Evolutionary conservation across 257 asterid genomes (phyloP), one percentile per base, ranked within the genome.

Genomic region (Cruciata laevipes): DNA sequence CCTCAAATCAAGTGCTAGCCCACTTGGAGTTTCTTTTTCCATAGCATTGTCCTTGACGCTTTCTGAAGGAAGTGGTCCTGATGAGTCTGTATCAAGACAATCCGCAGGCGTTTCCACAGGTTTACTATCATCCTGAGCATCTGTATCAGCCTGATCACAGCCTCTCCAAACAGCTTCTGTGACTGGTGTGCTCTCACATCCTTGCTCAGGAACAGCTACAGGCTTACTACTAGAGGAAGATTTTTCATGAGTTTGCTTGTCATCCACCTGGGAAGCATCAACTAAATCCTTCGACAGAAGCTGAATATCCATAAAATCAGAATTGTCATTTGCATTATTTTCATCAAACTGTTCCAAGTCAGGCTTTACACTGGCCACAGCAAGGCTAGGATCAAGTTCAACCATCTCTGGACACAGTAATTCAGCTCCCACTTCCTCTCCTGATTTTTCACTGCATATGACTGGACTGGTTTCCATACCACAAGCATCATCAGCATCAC

Each of bases 401-500:
- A 69, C 63, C 70, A 49, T 42, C 57, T 79, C 81, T 24, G 70
- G 64, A 59, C 84, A 76, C 24, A 61, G 77, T 18, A 72, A 66
- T 69, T 78, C 82, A 40, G 73, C 84, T 63, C 69, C 86, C 75
- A 73, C 71, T 85, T 70, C 72, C 65, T 74, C 69, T 42, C 74
- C 82, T 16, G 90, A 81, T 75, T 77, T 77, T 61, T 72, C 85
- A 52, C 74, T 75, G 76, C 82, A 77, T 60, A 78, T 25, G 61
- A 44, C 71, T 0, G 85, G 72, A 56, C 75, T 82, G 38, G 81
- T 81, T 77, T 73, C 87, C 72, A 85, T 77, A 60, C 77, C 79
- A 76, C 91, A 84, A 44, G 85, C 85, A 78, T 82, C 93, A 68
- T 85, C 98, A 71, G 78, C 68, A 63, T 89, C 96, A 67, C 89